Conservation (phyloP, 441 rosid genomes). For the Capsella rubella region DNA sequence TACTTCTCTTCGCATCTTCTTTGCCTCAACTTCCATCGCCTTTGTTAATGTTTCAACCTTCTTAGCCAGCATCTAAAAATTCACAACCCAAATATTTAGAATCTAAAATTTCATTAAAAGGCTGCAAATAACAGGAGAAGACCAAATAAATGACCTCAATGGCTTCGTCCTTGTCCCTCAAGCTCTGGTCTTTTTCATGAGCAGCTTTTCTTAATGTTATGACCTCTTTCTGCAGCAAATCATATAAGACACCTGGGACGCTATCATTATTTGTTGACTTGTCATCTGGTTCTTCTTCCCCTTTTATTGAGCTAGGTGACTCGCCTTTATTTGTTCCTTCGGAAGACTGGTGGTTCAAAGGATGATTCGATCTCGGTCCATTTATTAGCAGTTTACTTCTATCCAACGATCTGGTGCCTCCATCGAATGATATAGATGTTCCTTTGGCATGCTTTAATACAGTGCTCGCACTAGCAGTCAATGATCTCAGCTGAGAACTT, state of each 20-base stretch:
- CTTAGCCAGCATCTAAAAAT: constrained; percentile 83
- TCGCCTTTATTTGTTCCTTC: constrained; percentile 62
- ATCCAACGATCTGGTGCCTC: constrained; percentile 86
- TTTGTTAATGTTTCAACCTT: constrained; percentile 94
- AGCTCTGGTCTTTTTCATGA: constrained; percentile 93
- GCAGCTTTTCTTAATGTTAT: constrained; percentile 80
- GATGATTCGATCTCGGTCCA: constrained; percentile 56
- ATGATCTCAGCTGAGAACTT: constrained; percentile 64
- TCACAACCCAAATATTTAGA: constrained; percentile 30
- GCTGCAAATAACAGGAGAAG: constrained; percentile 18
- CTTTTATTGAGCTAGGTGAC: constrained; percentile 55
- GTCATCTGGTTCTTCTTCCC: constrained; percentile 50
- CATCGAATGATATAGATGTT: constrained; percentile 96
- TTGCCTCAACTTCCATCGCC: constrained; percentile 99
- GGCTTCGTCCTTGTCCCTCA: constrained; percentile 96
- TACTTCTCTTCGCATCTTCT: constrained; percentile 99
- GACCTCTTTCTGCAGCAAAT: constrained; percentile 95
- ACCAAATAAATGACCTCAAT: constrained; percentile 68
- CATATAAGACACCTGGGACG: constrained; percentile 81
- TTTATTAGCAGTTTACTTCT: constrained; percentile 71
- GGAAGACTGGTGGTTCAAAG: constrained; percentile 71
- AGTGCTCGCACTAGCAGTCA: constrained; percentile 58
- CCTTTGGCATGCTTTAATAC: constrained; percentile 95
- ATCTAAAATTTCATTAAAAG: constrained; percentile 12
- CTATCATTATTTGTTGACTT: constrained; percentile 63